Evolutionary conservation across 1,139 yeast genomes (phyloP).

Genomic region (Kazachstania sp.): DNA sequence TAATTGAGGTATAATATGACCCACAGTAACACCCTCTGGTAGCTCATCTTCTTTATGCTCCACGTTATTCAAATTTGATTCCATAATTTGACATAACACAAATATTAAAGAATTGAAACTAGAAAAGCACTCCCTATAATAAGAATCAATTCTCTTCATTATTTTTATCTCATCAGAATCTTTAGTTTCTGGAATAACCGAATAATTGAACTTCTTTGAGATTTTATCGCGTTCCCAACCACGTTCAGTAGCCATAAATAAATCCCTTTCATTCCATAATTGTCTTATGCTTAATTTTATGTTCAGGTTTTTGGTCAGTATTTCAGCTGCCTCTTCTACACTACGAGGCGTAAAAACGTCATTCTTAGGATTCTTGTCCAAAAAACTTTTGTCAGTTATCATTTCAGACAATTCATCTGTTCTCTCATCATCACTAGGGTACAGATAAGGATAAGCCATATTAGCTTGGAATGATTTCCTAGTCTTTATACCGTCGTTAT

Average conservation of each 20-base stretch:
- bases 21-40: slow-evolving; percentile 9
- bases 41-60: slow-evolving; percentile 12
- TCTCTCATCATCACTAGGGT: slow-evolving; percentile 43
- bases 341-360: slow-evolving; percentile 53
- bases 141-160: slow-evolving; percentile 49
- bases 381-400: slow-evolving; percentile 4
- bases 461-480: slow-evolving; percentile 72
- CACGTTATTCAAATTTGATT: slow-evolving; percentile 36
- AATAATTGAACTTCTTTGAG: slow-evolving; percentile 16
- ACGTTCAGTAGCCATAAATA: slow-evolving; percentile 68
- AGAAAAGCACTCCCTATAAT: slow-evolving; percentile 47
- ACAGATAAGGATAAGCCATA: slow-evolving; percentile 70
- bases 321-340: slow-evolving; percentile 64
- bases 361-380: slow-evolving; percentile 4
- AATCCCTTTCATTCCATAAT: slow-evolving; percentile 60
- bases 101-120: slow-evolving; percentile 54
- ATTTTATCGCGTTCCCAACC: slow-evolving; percentile 40
- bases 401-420: slow-evolving; percentile 16
- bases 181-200: slow-evolving; percentile 4
- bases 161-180: slow-evolving; percentile 32
- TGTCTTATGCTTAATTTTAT: slow-evolving; percentile 58
- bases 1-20: slow-evolving; percentile 32
- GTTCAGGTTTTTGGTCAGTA: slow-evolving; percentile 53
- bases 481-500: slow-evolving; percentile 14
- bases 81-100: slow-evolving; percentile 55